These are phyloP conservation scores for Pouteria campechiana DNA, from an alignment of 179 eudicot genomes.

Conservation along the genomic window DNA sequence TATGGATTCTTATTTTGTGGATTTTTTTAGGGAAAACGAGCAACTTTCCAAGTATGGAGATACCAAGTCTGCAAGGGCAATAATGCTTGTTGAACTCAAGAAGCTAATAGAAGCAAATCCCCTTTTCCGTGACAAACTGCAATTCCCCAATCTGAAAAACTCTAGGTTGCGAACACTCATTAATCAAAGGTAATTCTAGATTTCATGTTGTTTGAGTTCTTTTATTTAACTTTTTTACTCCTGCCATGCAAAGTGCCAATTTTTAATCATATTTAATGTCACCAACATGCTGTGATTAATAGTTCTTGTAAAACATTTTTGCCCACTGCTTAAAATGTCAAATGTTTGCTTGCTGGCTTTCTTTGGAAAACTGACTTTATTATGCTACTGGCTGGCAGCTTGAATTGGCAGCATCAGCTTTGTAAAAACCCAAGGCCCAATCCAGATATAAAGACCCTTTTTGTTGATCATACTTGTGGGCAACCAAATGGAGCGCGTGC, in stretches of 20 bases:
- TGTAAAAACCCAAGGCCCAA: conserved; percentile 92
- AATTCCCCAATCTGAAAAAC: conserved; percentile 74
- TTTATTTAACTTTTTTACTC: background rate
- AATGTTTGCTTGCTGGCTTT: background rate
- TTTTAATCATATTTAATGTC: background rate
- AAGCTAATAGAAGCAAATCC: conserved; percentile 97
- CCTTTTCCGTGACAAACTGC: conserved; percentile 87
- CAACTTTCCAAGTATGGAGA: conserved; percentile 92
- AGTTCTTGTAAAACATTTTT: background rate
- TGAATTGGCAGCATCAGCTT: conserved; percentile 98
- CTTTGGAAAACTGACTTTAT: conserved; percentile 6
- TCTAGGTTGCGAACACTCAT: conserved; percentile 84
- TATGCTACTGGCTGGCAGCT: conserved; percentile 39
- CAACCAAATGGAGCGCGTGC: conserved; percentile 92
- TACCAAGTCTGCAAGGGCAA: conserved; percentile 89
- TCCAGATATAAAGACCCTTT: conserved; percentile 89
- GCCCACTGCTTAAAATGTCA: background rate
- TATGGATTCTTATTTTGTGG: background rate
- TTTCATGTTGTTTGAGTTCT: background rate
- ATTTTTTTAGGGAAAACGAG: conserved; percentile 66
- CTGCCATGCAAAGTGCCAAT: background rate
- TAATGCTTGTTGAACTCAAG: conserved; percentile 92
- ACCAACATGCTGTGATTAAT: background rate
- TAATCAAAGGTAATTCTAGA: conserved; percentile 64
- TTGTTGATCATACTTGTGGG: conserved; percentile 92